phyloP scores from a whole-genome alignment of 2,329 filamentous ascomycete genomes.

The Phialocephala sp. region DNA sequence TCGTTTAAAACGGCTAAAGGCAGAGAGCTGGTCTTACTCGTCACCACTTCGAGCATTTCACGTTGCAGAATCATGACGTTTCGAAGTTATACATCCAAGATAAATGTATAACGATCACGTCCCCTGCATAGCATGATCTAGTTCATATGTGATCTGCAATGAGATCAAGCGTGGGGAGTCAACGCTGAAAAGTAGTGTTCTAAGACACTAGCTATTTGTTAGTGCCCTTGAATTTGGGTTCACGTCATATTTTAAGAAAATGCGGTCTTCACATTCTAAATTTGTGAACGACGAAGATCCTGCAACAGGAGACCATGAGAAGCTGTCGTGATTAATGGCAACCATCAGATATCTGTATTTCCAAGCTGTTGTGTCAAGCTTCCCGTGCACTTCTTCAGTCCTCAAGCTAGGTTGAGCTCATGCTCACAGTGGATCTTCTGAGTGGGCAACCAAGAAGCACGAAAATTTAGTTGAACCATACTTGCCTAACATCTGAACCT shows the following conservation, averaged over 20 bases:
- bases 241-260: neutral
- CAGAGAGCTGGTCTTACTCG: too few species aligned
- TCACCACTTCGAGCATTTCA: too few species aligned
- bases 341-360: neutral
- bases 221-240: neutral
- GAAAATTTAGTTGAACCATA: neutral
- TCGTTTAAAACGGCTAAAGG: too few species aligned
- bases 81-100: too few species aligned
- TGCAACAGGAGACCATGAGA: neutral
- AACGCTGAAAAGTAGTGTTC: neutral
- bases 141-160: neutral
- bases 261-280: neutral
- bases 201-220: neutral
- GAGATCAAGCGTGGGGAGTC: neutral
- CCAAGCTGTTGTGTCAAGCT: neutral
- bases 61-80: too few species aligned
- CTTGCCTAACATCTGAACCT: neutral
- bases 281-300: neutral
- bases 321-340: too few species aligned
- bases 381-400: neutral
- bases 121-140: neutral
- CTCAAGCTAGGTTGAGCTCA: neutral
- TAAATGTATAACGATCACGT: too few species aligned
- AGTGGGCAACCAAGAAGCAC: neutral
- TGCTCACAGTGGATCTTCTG: neutral